These are phyloP conservation scores for Yueomyces sinensis DNA, from an alignment of 805 yeast species.

Conservation along the genomic window DNA sequence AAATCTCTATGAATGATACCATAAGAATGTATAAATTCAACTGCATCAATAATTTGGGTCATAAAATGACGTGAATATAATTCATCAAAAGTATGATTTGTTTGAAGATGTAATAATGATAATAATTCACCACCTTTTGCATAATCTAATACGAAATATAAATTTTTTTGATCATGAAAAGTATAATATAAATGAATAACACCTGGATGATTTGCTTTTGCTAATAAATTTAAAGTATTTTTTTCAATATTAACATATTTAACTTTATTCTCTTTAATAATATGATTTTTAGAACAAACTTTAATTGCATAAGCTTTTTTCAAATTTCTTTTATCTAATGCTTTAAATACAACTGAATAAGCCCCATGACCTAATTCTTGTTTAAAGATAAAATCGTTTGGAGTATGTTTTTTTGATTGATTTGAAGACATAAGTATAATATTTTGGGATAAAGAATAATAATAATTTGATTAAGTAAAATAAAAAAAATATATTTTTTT, in stretches of 20 bases:
- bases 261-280: conserved; percentile 85
- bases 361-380: conserved; percentile 78
- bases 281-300: conserved; percentile 81
- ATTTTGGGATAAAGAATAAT: not conserved
- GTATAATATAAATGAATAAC: conserved; percentile 85
- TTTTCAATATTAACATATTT: conserved; percentile 95
- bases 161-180: conserved; percentile 78
- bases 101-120: conserved; percentile 46
- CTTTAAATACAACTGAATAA: conserved; percentile 85
- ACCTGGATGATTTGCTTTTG: conserved; percentile 79
- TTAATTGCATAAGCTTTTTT: conserved; percentile 68
- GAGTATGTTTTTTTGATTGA: conserved; percentile 15
- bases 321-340: conserved; percentile 49
- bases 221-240: conserved; percentile 66
- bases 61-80: conserved; percentile 66
- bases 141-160: conserved; percentile 85
- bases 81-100: conserved; percentile 67
- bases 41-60: conserved; percentile 80
- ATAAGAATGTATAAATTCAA: conserved; percentile 73
- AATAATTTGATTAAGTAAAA: too few relatives aligned
- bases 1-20: conserved; percentile 90
- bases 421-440: not conserved
- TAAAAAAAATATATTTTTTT: too few relatives aligned
- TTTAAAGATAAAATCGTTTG: conserved; percentile 23
- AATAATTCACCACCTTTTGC: conserved; percentile 94